These are phyloP conservation scores for Mycosarcoma mackinlayi DNA, from an alignment of 1,284 basidiomycete genomes.

Conservation along the genomic window DNA sequence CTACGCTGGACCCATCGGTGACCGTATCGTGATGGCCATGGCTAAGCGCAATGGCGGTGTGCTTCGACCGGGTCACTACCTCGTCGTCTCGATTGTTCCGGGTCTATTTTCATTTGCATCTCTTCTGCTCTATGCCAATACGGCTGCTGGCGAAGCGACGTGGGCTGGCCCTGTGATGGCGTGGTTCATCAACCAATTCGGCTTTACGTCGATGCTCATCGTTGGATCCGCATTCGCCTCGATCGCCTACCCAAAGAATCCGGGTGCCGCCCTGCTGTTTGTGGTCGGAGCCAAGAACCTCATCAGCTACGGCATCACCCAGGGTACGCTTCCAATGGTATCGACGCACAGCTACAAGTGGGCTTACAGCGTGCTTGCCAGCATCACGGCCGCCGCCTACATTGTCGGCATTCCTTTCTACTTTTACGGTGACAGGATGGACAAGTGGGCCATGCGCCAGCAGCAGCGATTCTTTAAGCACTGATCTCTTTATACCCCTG, in stretches of 20 bases:
- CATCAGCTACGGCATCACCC: conserved; percentile 11
- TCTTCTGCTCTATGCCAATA: conserved; percentile 1
- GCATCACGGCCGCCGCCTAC: neutral
- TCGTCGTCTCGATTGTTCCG: conserved; percentile 1
- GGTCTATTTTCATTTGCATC: neutral
- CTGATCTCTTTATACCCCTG: neutral
- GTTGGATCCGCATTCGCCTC: conserved; percentile 2
- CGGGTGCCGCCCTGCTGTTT: conserved; percentile 1
- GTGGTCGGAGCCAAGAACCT: conserved; percentile 8
- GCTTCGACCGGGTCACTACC: conserved; percentile 6
- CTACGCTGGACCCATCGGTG: conserved; percentile 1
- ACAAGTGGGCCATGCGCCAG: conserved; percentile 10
- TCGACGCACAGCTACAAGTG: conserved; percentile 2
- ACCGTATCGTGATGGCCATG: conserved; percentile 8
- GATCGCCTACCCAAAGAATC: conserved; percentile 6
- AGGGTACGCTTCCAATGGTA: conserved; percentile 6
- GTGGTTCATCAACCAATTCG: conserved; percentile 9
- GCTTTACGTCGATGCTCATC: conserved; percentile 1
- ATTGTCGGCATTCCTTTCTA: conserved; percentile 5
- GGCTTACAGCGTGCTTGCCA: conserved; percentile 4
- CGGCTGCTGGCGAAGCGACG: neutral
- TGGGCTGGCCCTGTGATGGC: conserved; percentile 1
- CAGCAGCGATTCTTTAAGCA: conserved; percentile 1
- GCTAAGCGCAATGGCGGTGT: conserved; percentile 4
- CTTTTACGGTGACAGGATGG: conserved; percentile 1